These are phyloP conservation scores for Apiospora pterosperma DNA, from an alignment of 2,329 filamentous ascomycete species.

Conservation along the genomic window DNA sequence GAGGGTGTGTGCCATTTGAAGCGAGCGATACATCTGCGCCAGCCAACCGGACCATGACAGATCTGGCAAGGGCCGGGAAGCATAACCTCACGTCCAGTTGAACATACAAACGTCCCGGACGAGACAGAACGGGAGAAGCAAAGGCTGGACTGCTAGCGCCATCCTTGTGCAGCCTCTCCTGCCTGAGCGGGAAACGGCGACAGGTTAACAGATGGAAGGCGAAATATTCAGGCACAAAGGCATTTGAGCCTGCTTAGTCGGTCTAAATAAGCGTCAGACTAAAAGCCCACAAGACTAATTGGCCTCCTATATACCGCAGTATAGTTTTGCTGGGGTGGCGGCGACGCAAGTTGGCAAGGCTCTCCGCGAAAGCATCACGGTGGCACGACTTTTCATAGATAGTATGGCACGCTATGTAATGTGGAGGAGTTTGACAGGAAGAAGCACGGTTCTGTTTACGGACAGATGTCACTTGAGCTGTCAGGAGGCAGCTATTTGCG, in stretches of 20 bases:
- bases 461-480: not conserved
- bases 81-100: not conserved
- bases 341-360: not conserved
- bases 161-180: not conserved
- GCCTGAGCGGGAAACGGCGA: not conserved
- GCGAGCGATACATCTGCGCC: constrained; percentile 15
- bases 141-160: not conserved
- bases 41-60: not conserved
- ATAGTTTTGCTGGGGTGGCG: not conserved
- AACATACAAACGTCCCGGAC: not conserved
- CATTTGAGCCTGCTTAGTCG: constrained; percentile 6
- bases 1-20: constrained; percentile 13
- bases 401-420: not conserved
- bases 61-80: not conserved
- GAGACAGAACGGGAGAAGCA: not conserved
- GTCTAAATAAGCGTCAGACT: constrained; percentile 10
- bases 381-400: not conserved
- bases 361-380: not conserved
- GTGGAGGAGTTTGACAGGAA: not conserved
- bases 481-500: not conserved
- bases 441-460: not conserved
- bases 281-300: constrained; percentile 8
- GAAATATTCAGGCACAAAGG: constrained; percentile 3
- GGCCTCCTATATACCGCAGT: constrained; percentile 6
- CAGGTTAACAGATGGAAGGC: not conserved